Base-by-base conservation (phyloP, 176 grass and related monocot genomes). In the Oryza longistaminata region DNA sequence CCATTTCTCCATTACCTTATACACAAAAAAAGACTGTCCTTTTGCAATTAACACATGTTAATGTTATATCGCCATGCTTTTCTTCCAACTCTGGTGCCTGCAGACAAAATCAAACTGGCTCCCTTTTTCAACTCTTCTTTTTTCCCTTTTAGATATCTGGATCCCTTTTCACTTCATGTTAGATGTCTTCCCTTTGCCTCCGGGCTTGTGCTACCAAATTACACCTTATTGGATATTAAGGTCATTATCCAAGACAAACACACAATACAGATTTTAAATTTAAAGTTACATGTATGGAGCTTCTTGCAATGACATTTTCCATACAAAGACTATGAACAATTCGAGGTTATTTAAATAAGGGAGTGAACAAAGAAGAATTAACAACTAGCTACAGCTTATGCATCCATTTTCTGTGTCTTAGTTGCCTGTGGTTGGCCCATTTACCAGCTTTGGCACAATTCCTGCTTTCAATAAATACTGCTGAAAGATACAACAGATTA, bases 171-270 rank as follows among this genome's bases (percentile, higher is more conserved):
- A 69, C n/a, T 31, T 44, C 37, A 2, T 83, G 27, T 43, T 10
- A 24, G 74, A 21, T 29, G 33, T 44, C 31, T 84, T 33, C 58
- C n/a, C 45, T 83, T 74, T 82, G 27, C 27, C 22, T 44, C 72
- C 25, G 45, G 33, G 15, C 5, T 2, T 66, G 11, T 40, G 48
- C 29, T 31, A 78, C n/a, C 26, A 66, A 37, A 11, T 5, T 70
- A 45, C 12, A 46, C 5, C 64, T 6, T 58, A 58, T 58, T 44
- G 10, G 22, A 60, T 45, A 39, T 58, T 58, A 60, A 60, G 19
- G 35, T 40, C 48, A 19, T 44, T 85, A 14, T 70, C 35, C 27
- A 45, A 70, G 50, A 62, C 17, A 14, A 44, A 70, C 42, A n/a
- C 37, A 21, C 22, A 29, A 31, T 33, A 16, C 40, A 31, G 9